Evolutionary conservation across 2,329 filamentous ascomycete genomes (phyloP).

Genomic region (Pseudogymnoascus sp.): DNA sequence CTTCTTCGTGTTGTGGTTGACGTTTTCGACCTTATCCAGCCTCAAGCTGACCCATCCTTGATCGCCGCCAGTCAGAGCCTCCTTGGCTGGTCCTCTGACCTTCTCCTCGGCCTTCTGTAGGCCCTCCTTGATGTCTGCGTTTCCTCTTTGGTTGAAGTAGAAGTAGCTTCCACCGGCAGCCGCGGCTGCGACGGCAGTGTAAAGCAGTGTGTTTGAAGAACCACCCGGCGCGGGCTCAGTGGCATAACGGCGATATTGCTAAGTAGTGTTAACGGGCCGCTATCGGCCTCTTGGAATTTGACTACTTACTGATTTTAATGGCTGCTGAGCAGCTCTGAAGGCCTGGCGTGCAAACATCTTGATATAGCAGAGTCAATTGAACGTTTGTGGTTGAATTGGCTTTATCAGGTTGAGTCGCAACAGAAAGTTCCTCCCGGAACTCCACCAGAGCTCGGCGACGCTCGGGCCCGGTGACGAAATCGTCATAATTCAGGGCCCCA

Average conservation of each 20-base stretch:
- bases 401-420: neutral
- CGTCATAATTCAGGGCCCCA: neutral
- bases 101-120: conserved; percentile 52
- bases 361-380: conserved; percentile 15
- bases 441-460: conserved; percentile 7
- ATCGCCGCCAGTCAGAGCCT: conserved; percentile 70
- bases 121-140: conserved; percentile 44
- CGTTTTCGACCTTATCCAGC: conserved; percentile 66
- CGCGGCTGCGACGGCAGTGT: conserved; percentile 51
- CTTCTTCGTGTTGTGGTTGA: conserved; percentile 95
- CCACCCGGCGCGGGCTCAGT: conserved; percentile 45
- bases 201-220: conserved; percentile 52
- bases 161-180: conserved; percentile 52
- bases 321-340: conserved; percentile 53
- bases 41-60: conserved; percentile 82
- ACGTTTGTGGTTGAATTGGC: neutral
- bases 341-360: conserved; percentile 63
- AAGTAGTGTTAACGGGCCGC: conserved; percentile 16
- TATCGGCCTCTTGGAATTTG: conserved; percentile 8
- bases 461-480: conserved; percentile 4
- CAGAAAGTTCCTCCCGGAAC: neutral
- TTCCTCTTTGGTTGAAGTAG: conserved; percentile 42
- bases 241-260: conserved; percentile 68
- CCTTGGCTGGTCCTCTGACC: conserved; percentile 36
- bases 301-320: conserved; percentile 54